phyloP scores from a whole-genome alignment of 106 monocot species.

The Alisma plantagoaquatica region DNA sequence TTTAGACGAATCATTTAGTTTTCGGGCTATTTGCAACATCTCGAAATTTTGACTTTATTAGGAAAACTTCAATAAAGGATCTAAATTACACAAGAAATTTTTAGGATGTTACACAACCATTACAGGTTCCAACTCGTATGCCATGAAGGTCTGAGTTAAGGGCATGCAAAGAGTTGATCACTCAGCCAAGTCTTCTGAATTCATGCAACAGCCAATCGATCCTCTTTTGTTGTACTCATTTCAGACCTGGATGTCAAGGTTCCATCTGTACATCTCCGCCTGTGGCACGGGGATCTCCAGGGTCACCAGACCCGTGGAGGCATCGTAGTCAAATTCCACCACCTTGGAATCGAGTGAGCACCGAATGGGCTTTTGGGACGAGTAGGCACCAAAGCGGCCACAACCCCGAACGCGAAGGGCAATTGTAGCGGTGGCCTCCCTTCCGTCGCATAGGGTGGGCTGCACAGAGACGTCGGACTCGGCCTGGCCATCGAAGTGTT shows the following conservation, averaged over 20 bases:
- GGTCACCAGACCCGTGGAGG: slow-evolving; percentile 31
- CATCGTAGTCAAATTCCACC: slow-evolving; percentile 31
- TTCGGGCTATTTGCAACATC: no score
- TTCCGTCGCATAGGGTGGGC: neutral
- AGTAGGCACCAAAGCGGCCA: slow-evolving; percentile 51
- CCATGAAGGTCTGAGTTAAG: no score
- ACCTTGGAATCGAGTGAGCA: slow-evolving; percentile 29
- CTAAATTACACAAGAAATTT: no score
- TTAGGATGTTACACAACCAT: no score
- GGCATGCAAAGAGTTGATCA: no score
- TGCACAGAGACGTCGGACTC: neutral
- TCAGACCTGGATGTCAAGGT: slow-evolving; percentile 45
- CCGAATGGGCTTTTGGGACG: slow-evolving; percentile 21
- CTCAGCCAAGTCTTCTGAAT: no score
- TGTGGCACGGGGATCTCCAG: slow-evolving; percentile 53
- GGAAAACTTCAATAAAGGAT: no score
- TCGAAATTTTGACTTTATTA: no score
- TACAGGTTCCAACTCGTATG: no score
- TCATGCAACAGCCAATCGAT: no score
- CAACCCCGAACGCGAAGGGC: slow-evolving; percentile 37
- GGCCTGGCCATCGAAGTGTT: neutral
- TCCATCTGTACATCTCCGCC: slow-evolving; percentile 65
- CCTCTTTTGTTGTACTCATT: no score
- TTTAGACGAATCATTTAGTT: no score
- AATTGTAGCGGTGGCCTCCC: slow-evolving; percentile 5